Evolutionary conservation across 1,284 basidiomycete genomes (phyloP).

Genomic region (Apiotrichum montevideense): DNA sequence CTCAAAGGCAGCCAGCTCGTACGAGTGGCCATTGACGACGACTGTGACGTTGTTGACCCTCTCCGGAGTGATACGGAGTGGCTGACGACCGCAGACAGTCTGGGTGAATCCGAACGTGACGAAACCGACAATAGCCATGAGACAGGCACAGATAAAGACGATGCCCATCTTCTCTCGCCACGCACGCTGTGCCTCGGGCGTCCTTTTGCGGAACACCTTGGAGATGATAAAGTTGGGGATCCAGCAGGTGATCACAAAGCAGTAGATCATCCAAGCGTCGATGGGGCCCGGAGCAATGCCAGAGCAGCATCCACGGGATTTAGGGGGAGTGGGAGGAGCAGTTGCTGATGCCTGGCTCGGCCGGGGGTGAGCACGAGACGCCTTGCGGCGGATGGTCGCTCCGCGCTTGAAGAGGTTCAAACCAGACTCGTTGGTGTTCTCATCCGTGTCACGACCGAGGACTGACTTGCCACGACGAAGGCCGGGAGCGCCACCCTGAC

Average conservation of each 20-base stretch:
- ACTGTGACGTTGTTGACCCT: conserved; percentile 72
- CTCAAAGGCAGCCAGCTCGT: conserved; percentile 79
- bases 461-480: conserved; percentile 80
- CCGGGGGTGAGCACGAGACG: conserved; percentile 50
- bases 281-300: conserved; percentile 71
- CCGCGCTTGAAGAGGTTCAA: conserved; percentile 78
- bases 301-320: conserved; percentile 20
- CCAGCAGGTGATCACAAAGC: conserved; percentile 76
- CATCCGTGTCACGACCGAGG: conserved; percentile 78
- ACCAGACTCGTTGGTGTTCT: conserved; percentile 80
- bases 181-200: conserved; percentile 88
- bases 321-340: conserved; percentile 7
- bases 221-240: conserved; percentile 68
- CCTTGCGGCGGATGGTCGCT: conserved; percentile 65
- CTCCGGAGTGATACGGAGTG: conserved; percentile 68
- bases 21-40: conserved; percentile 88
- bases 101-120: conserved; percentile 99
- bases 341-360: conserved; percentile 22
- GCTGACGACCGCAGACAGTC: conserved; percentile 80
- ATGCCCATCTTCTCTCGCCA: conserved; percentile 97
- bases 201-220: conserved; percentile 62
- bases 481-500: conserved; percentile 41
- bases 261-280: conserved; percentile 94
- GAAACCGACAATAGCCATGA: conserved; percentile 94
- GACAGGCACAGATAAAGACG: conserved; percentile 64